A percentile compares a stretch with the other conserved stretches of the same genome.
Conservation (phyloP, 2,329 filamentous ascomycete species). For the Pseudopithomyces chartarum region DNA sequence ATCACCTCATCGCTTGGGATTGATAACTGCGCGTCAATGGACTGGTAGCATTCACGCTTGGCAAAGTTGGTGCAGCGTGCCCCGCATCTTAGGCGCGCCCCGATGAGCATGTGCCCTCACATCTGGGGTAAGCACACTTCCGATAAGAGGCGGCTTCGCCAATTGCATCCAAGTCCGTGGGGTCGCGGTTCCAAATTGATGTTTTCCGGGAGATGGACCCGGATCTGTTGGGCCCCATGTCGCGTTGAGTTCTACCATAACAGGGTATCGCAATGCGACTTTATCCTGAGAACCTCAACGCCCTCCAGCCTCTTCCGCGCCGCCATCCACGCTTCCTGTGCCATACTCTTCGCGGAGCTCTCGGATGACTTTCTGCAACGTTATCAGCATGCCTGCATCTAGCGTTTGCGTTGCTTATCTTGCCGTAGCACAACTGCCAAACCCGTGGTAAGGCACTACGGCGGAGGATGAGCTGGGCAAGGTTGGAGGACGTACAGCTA, state of each 20-base stretch:
- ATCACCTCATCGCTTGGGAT: constrained; percentile 15
- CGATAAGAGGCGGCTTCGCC: constrained; percentile 3
- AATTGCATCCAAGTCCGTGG: not conserved
- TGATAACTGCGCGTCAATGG: constrained; percentile 26
- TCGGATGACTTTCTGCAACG: constrained; percentile 52
- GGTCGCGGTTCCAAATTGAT: constrained; percentile 1
- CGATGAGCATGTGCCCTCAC: constrained; percentile 8
- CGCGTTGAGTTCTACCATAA: constrained; percentile 2
- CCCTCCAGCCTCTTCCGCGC: constrained; percentile 24
- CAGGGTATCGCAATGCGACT: constrained; percentile 12
- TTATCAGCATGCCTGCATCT: constrained; percentile 63
- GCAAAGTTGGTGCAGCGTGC: constrained; percentile 1
- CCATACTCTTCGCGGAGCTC: constrained; percentile 51
- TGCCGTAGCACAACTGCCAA: not conserved
- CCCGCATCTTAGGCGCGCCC: not conserved
- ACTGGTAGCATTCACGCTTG: not conserved
- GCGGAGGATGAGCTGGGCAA: not conserved
- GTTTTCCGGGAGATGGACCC: not conserved
- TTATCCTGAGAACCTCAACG: constrained; percentile 20
- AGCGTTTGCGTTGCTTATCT: not conserved
- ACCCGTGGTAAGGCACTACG: not conserved
- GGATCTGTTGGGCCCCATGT: not conserved
- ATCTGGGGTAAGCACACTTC: constrained; percentile 5
- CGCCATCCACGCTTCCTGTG: constrained; percentile 32
- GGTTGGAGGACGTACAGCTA: constrained; percentile 71